Evolutionary conservation across 345 rosid genomes (phyloP).

Genomic region (Syzygium jambos): DNA sequence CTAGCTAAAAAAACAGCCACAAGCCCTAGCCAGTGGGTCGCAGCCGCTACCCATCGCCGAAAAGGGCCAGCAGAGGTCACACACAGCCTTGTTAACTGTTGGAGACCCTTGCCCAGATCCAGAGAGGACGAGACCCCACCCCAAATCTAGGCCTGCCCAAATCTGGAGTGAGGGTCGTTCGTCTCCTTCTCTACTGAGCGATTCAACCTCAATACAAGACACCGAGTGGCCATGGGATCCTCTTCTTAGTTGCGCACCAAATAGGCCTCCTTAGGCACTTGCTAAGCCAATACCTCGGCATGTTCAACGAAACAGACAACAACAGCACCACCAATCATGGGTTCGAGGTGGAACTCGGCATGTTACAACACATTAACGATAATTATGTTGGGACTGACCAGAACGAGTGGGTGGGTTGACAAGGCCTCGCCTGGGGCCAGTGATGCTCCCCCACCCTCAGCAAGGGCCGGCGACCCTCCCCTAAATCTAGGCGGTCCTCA

Average conservation of each 20-base stretch:
- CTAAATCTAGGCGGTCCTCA: neutral
- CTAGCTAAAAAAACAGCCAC: neutral
- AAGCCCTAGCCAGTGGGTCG: neutral
- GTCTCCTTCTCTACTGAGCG: neutral
- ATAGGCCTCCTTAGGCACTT: neutral
- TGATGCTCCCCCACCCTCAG: neutral
- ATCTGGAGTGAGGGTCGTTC: neutral
- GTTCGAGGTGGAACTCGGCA: neutral
- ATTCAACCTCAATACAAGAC: neutral
- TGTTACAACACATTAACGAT: neutral
- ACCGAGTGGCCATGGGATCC: neutral
- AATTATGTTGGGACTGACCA: fast-evolving
- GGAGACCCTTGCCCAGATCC: neutral
- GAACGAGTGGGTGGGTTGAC: neutral
- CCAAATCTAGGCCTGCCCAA: neutral
- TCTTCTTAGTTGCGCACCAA: neutral
- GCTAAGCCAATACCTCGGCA: neutral
- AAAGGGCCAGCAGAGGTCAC: neutral
- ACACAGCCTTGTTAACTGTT: neutral
- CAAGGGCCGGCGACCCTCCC: neutral
- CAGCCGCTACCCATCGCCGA: neutral
- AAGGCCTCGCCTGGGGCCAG: neutral
- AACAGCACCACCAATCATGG: neutral
- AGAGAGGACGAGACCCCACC: neutral
- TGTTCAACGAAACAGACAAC: neutral